A percentile compares a stretch with the other conserved stretches of the same genome.
phyloP scores from a whole-genome alignment of 805 yeast genomes.

The Kazachstania kunashirensis region DNA sequence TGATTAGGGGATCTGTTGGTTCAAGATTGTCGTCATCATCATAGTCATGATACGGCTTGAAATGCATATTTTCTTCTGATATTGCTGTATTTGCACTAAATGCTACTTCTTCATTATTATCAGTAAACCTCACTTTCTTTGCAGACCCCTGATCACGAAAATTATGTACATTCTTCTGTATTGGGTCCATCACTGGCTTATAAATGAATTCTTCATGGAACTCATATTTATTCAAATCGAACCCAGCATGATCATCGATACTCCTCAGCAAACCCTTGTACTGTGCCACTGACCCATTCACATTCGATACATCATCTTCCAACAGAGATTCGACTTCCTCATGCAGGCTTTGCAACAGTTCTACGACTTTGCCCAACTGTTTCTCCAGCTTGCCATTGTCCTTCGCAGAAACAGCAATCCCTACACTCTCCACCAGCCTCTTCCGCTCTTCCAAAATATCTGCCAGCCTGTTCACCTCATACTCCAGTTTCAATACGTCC shows the following conservation, averaged over 20 bases:
- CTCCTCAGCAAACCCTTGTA: no score
- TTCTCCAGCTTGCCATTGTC: conserved; percentile 19
- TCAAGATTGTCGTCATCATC: neutral
- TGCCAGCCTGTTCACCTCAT: conserved; percentile 21
- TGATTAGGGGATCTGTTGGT: neutral
- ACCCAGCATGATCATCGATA: no score
- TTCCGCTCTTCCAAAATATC: conserved; percentile 25
- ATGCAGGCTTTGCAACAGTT: neutral
- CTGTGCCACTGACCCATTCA: no score
- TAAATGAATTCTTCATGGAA: conserved; percentile 2
- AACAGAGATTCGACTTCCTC: no score
- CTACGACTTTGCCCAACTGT: conserved; percentile 13
- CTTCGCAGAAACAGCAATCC: conserved; percentile 19
- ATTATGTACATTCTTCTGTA: neutral
- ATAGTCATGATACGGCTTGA: conserved; percentile 23
- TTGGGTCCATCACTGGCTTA: no score
- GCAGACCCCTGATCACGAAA: neutral
- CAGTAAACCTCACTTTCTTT: conserved; percentile 21
- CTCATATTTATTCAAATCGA: neutral
- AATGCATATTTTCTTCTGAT: conserved; percentile 2
- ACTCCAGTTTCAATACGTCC: conserved; percentile 18
- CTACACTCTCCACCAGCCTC: conserved; percentile 15
- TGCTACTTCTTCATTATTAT: conserved; percentile 1
- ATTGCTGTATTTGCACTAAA: neutral
- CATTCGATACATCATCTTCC: no score